These are phyloP conservation scores for Clavispora santaluciae DNA, from an alignment of 805 yeast genomes.

Conservation along the genomic window DNA sequence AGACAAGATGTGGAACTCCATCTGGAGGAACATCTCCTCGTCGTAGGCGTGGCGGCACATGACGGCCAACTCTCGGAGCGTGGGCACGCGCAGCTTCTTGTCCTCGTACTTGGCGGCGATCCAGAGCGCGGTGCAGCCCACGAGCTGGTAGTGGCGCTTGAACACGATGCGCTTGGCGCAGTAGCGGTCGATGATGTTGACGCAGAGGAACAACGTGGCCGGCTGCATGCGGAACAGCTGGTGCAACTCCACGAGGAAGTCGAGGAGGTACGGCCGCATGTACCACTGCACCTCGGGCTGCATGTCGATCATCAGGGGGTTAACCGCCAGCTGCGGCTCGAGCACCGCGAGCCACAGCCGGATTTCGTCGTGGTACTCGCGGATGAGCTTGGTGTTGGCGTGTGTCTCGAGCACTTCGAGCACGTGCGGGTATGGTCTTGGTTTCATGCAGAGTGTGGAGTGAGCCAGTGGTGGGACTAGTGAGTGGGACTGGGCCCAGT, in stretches of 20 bases:
- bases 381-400: slow-evolving; percentile 37
- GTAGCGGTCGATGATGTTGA: slow-evolving; percentile 43
- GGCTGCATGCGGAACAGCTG: slow-evolving; percentile 38
- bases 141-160: slow-evolving; percentile 44
- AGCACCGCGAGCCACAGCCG: slow-evolving; percentile 33
- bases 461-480: no score
- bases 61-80: slow-evolving; percentile 46
- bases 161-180: slow-evolving; percentile 44
- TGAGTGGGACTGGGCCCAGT: no score
- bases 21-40: slow-evolving; percentile 46
- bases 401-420: slow-evolving; percentile 46
- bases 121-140: slow-evolving; percentile 45
- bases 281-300: slow-evolving; percentile 47
- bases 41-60: slow-evolving; percentile 60
- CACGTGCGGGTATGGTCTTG: slow-evolving; percentile 35
- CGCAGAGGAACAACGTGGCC: slow-evolving; percentile 38
- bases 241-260: slow-evolving; percentile 41
- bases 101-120: slow-evolving; percentile 53
- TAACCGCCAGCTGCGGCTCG: slow-evolving; percentile 41
- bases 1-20: slow-evolving; percentile 40
- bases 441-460: no score
- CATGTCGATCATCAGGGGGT: slow-evolving; percentile 46
- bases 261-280: slow-evolving; percentile 42
- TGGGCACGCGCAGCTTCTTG: slow-evolving; percentile 55
- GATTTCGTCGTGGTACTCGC: slow-evolving; percentile 41